Evolutionary conservation across 495 filamentous ascomycete species (phyloP).

Genomic region (Penicillium paxilli): DNA sequence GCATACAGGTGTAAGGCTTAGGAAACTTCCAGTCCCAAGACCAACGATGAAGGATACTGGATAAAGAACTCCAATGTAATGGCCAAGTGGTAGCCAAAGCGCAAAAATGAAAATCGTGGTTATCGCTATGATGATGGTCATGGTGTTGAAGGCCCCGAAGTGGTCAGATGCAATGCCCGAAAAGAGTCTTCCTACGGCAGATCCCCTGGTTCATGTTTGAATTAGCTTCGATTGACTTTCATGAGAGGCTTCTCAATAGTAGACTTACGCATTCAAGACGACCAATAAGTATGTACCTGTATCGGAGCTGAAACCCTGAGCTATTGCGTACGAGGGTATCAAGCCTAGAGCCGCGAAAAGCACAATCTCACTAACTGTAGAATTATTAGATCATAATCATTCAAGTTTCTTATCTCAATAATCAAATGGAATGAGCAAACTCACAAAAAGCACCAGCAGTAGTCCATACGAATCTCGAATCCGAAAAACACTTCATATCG

Average conservation of each 20-base stretch:
- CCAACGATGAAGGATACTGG: slow-evolving; percentile 60
- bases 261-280: slow-evolving; percentile 27
- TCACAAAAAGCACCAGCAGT: slow-evolving; percentile 29
- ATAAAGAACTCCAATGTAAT: slow-evolving; percentile 44
- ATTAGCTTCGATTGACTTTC: background rate
- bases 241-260: no score
- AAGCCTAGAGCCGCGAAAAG: slow-evolving; percentile 45
- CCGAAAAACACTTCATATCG: slow-evolving; percentile 53
- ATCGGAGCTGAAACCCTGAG: slow-evolving; percentile 26
- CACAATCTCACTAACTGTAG: slow-evolving; percentile 43
- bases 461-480: slow-evolving; percentile 34
- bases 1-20: slow-evolving; percentile 60
- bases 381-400: no score
- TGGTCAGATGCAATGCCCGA: slow-evolving; percentile 67
- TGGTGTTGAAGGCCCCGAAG: slow-evolving; percentile 64
- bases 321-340: slow-evolving; percentile 41
- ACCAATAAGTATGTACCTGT: slow-evolving; percentile 26
- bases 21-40: slow-evolving; percentile 56
- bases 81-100: slow-evolving; percentile 56
- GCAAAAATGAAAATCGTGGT: slow-evolving; percentile 49
- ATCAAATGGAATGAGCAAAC: slow-evolving; percentile 30
- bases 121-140: slow-evolving; percentile 31
- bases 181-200: slow-evolving; percentile 59
- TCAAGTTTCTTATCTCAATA: no score
- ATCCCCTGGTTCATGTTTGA: slow-evolving; percentile 13